Conservation (phyloP, 2,329 filamentous ascomycete species). For the Purpureocillium lavendulum region DNA sequence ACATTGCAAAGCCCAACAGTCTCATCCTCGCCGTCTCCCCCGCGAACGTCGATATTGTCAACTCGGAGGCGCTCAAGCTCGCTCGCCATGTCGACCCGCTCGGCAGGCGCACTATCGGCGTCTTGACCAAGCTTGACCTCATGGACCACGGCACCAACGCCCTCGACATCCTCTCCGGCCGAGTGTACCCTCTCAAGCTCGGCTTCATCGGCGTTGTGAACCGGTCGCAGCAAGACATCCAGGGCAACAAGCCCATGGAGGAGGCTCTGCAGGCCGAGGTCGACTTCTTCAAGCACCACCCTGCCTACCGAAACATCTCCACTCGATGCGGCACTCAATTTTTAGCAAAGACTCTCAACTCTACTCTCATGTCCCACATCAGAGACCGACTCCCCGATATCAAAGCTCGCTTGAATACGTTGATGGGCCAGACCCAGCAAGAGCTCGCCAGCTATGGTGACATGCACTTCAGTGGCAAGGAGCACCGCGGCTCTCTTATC, state of each 20-base stretch:
- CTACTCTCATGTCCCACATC: conserved; percentile 92
- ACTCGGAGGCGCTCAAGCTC: conserved; percentile 94
- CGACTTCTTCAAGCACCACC: conserved; percentile 96
- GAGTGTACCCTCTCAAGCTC: conserved; percentile 92
- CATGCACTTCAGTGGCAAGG: conserved; percentile 94
- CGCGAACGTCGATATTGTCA: conserved; percentile 96
- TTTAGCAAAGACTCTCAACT: conserved; percentile 88
- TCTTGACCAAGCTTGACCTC: conserved; percentile 91
- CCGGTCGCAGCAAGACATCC: conserved; percentile 95
- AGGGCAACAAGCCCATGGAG: conserved; percentile 87
- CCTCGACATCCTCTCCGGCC: conserved; percentile 91
- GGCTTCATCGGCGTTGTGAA: conserved; percentile 98
- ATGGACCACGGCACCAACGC: conserved; percentile 99
- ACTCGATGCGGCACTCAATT: conserved; percentile 89
- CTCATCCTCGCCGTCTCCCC: conserved; percentile 95
- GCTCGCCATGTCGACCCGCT: conserved; percentile 94
- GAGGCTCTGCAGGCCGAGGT: conserved; percentile 84
- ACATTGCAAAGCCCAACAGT: conserved; percentile 98
- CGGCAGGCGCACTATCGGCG: conserved; percentile 89
- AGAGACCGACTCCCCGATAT: conserved; percentile 94
- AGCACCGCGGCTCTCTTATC: conserved; percentile 90
- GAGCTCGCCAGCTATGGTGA: conserved; percentile 97
- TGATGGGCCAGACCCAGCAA: conserved; percentile 99
- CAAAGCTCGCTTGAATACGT: conserved; percentile 91
- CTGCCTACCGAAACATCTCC: conserved; percentile 94